Evolutionary conservation across 179 eudicot genomes (phyloP), one percentile per base, ranked within the genome.

Genomic region (Silene noctiflora): DNA sequence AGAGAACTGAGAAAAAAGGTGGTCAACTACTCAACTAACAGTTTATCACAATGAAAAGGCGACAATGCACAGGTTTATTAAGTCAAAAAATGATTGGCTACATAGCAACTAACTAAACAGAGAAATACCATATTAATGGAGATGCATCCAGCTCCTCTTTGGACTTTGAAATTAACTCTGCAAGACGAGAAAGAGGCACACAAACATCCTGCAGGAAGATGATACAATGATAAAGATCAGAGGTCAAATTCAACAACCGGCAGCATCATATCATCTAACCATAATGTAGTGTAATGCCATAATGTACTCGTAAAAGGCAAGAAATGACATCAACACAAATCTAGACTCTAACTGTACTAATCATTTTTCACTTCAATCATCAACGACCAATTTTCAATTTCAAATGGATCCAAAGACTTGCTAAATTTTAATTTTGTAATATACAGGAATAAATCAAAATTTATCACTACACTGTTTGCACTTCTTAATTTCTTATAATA

Each of bases 151-250:
- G 80, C 86, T 85, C 88, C 71, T 86, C 69, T 82, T 95, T 95
- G 64, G 97, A 91, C 86, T 83, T 89, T 71, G 99, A 87, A 80
- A 95, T 92, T 44, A 95, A 65, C 78, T 95, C 99, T 16, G 93
- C 99, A 69, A 95, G 90, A 69, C 71, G 86, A 11, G 99, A 95
- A 62, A 95, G 86, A 59, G 99, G 99, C 60, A 95, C 99, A 80
- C 99, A 95, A 35, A 95, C 99, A 86, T 95, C 99, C 98, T 94
- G 85, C 68, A 80, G 77, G 61, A 72, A 79, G 60, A 71, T 51
- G 44, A 24, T 72, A 8, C 64, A 74, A 73, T 55, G 29, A 64
- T 3, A 11, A 76, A 51, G 4, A 22, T 35, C 51, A 78, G 19
- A 78, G 9, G 19, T 27, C 2, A 56, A 66, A 0, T 55, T 39